Percentiles rank a stretch among this genome's conserved stretches.
Evolutionary conservation across 192 early-diverging fungal genomes (phyloP).

Genomic region (Dissophora globulifera): DNA sequence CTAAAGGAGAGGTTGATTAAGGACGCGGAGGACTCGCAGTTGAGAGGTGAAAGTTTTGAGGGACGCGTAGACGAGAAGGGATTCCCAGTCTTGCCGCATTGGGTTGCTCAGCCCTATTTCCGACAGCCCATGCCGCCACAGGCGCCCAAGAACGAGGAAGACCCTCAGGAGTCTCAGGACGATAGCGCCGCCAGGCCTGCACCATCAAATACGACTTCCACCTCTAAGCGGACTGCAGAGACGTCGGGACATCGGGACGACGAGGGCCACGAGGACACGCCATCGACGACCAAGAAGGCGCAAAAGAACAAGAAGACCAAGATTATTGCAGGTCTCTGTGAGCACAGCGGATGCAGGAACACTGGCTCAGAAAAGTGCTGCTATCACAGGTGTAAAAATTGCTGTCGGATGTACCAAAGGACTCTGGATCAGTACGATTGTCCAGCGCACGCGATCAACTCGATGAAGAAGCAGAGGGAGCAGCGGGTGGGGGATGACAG

Average conservation of each 20-base stretch:
- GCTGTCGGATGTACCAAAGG: conserved; percentile 29
- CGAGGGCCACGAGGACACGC: background rate
- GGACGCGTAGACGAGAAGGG: conserved; percentile 57
- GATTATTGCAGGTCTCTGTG: conserved; percentile 17
- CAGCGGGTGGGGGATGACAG: background rate
- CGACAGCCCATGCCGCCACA: conserved; percentile 56
- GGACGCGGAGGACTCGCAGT: conserved; percentile 22
- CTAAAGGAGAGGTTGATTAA: conserved; percentile 65
- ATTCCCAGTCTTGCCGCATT: conserved; percentile 68
- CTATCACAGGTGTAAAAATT: conserved; percentile 40
- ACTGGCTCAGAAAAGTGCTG: conserved; percentile 32
- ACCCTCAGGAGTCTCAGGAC: no score
- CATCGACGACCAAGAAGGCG: background rate
- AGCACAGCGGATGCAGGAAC: conserved; percentile 23
- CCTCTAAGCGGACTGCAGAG: conserved; percentile 31
- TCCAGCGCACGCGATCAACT: conserved; percentile 24
- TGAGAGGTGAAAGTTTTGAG: conserved; percentile 34
- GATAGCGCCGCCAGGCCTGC: background rate
- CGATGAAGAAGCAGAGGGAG: conserved; percentile 7
- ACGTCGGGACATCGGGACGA: conserved; percentile 27
- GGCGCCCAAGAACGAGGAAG: conserved; percentile 20
- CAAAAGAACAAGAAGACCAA: conserved; percentile 38
- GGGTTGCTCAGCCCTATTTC: conserved; percentile 77
- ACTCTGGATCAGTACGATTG: conserved; percentile 26
- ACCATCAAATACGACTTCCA: background rate